A percentile compares a stretch with the other conserved stretches of the same genome.
phyloP scores from a whole-genome alignment of 257 asterid genomes.

The Hygrophila difformis region DNA sequence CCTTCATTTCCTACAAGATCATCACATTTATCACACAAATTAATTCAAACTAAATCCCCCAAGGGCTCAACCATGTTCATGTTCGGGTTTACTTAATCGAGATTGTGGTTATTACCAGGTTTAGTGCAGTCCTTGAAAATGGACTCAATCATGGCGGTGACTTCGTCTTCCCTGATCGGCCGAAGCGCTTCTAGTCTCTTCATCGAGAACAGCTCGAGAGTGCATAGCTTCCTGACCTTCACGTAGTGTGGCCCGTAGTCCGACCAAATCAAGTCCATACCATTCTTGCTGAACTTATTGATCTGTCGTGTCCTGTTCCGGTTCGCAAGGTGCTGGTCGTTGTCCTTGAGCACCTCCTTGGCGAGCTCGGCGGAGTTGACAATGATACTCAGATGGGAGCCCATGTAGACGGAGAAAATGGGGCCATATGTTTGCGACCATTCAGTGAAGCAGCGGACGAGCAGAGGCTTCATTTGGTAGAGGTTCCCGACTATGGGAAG shows the following conservation, averaged over 20 bases:
- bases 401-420: too few species aligned
- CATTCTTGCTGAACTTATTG: constrained; percentile 54
- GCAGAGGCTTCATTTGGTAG: constrained; percentile 22
- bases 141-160: too few species aligned
- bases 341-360: constrained; percentile 37
- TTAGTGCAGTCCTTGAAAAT: constrained; percentile 37
- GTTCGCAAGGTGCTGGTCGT: constrained; percentile 34
- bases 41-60: too few species aligned
- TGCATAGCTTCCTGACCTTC: constrained; percentile 60
- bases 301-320: constrained; percentile 33
- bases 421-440: constrained; percentile 31
- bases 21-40: too few species aligned
- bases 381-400: constrained; percentile 31
- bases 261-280: constrained; percentile 80
- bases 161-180: too few species aligned
- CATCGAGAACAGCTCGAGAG: too few species aligned
- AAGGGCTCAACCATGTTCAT: too few species aligned
- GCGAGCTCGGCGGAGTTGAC: constrained; percentile 35
- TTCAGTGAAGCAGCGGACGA: constrained; percentile 22
- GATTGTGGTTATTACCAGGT: too few species aligned
- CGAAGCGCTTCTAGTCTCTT: too few species aligned
- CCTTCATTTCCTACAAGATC: too few species aligned
- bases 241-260: constrained; percentile 91
- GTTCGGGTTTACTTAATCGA: too few species aligned
- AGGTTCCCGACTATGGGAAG: constrained; percentile 25